A percentile compares a stretch with the other conserved stretches of the same genome.
Conservation (phyloP, 306 rosid species). For the Quercus ilex region DNA sequence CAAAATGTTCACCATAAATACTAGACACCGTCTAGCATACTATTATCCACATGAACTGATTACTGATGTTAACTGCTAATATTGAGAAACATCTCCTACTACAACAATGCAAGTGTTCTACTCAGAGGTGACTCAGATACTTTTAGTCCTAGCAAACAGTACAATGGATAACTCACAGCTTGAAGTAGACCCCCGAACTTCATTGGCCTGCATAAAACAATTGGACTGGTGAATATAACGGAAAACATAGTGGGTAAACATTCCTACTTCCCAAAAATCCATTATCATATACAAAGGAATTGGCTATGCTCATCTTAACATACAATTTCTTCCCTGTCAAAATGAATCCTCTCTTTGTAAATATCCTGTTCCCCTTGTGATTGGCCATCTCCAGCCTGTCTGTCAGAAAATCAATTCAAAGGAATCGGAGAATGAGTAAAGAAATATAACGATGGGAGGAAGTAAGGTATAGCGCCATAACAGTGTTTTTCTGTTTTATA, state of each 20-base stretch:
- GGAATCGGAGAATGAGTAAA: constrained; percentile 23
- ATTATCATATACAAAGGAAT: constrained; percentile 14
- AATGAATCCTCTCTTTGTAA: constrained; percentile 36
- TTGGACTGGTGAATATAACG: constrained; percentile 6
- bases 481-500: background rate
- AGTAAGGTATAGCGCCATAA: constrained; percentile 20
- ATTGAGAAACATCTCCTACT: constrained; percentile 10
- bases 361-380: constrained; percentile 38
- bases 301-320: constrained; percentile 26
- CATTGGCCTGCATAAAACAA: constrained; percentile 49
- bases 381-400: constrained; percentile 43
- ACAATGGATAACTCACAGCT: constrained; percentile 45
- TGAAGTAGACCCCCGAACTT: constrained; percentile 34
- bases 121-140: constrained; percentile 4
- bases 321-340: constrained; percentile 41
- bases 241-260: background rate
- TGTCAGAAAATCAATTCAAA: constrained; percentile 46
- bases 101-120: constrained; percentile 2
- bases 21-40: background rate
- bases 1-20: background rate
- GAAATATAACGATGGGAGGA: constrained; percentile 11
- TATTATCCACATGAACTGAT: constrained; percentile 1
- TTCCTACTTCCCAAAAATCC: background rate
- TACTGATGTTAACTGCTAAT: background rate
- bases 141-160: constrained; percentile 15